Evolutionary conservation across 768 basidiomycete genomes (phyloP), one percentile per base, ranked within the genome.

Genomic region (Sporobolomyces pararoseus): DNA sequence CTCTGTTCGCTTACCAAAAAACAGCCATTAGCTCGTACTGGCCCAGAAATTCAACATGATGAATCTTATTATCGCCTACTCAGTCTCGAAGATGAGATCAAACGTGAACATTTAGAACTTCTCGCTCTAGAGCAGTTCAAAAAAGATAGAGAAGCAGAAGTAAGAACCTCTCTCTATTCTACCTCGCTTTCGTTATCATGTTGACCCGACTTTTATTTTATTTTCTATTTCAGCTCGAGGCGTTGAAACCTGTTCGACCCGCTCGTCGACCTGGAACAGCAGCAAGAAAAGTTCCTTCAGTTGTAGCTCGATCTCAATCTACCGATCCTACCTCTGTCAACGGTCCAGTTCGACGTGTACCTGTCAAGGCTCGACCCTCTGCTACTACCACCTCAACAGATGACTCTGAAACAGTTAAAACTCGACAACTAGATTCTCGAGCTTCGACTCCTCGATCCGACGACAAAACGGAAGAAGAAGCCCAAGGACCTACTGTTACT

Each of bases 51-150:
- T 6, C 61, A 66, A 27, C 60, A 66, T 39, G 51, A 52, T 17
- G 55, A 58, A 4, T 60, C 65, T 2, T 63, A 70, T 63, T 65
- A 70, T 65, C 69, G 69, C 34, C 46, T 49, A 19, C 65, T 62
- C n/a, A 67, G 68, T 51, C 62, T 74, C 10, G 70, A 76, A 34
- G 75, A 73, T 39, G 65, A 46, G 12, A 74, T 76, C 65, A 67
- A 61, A 58, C 62, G 66, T n/a, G 75, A 76, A 49, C 44, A 74
- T 52, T 57, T 76, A 19, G 75, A 76, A 50, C 35, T 76, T 10
- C 44, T 76, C 16, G 75, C 73, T 2, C 29, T 76, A 6, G 42
- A 74, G 42, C 61, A 74, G 59, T 37, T 74, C 52, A 70, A 58
- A 42, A 51, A 37, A 1, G 75, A 76, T 44, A 58, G 65, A 46